Evolutionary conservation across 352 stramenopile species (phyloP), one percentile per base, ranked within the genome.

Genomic region (Globisporangium spiculum): DNA sequence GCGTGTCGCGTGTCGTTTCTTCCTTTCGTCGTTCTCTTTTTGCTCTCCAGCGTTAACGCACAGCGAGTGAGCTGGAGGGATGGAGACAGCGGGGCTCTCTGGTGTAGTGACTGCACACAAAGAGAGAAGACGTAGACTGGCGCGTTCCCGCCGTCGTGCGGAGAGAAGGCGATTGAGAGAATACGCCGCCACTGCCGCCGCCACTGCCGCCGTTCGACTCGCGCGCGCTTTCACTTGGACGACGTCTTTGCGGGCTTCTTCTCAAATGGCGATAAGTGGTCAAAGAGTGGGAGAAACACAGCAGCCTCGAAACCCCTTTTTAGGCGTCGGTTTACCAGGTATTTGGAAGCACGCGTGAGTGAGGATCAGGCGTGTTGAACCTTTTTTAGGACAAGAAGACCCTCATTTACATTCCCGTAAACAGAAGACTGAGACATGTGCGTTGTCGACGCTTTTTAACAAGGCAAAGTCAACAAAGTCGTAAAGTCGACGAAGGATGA

Each of bases 201-300:
- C 27, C 27, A 27, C 54, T 30, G 54, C 30, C 44, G 44, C 18
- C 44, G 44, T n/a, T 20, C 18, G 18, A n/a, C 30, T n/a, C 56
- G 20, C 20, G 9, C 27, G 54, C n/a, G 32, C 56, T 46, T 38
- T 48, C 56, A 32, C 12, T 22, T 50, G 30, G n/a, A n/a, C 22
- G 27, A 26, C 4, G 32, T 32, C 8, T 61, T 48, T 48, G 56
- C 56, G 32, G 30, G 30, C 56, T 62, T 62, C 16, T 50, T 62
- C 32, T 36, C 30, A 32, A 62, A 24, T 62, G 56, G 27, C 32
- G 56, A 62, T 46, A 50, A 62, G n/a, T 48, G 56, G 56, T 22
- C 32, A 38, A 46, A 62, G 20, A 62, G 56, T 62, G 56, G 56
- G 56, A 62, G 56, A 62, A 50, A 62, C 30, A 48, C 10, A 34